Conservation (phyloP, 2,329 filamentous ascomycete species). For the Colletotrichum australisinense region DNA sequence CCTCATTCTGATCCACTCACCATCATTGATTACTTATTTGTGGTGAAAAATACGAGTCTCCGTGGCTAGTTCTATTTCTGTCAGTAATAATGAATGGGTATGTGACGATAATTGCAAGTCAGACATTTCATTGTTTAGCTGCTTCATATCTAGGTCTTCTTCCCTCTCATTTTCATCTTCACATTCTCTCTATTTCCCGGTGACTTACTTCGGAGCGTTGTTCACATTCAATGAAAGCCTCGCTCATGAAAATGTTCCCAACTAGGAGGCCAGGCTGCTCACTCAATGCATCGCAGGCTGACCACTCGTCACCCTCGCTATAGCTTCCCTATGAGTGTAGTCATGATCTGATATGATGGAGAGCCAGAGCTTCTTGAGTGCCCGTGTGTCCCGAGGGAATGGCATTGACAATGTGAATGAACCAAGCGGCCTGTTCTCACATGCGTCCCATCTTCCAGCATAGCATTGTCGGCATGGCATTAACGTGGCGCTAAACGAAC, state of each 20-base stretch:
- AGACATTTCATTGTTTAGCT: too few relatives aligned
- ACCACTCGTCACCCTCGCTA: neutral
- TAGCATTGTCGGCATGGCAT: neutral
- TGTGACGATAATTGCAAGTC: too few relatives aligned
- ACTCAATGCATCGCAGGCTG: neutral
- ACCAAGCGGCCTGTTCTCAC: neutral
- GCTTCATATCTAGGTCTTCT: too few relatives aligned
- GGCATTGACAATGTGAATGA: neutral
- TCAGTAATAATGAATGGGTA: too few relatives aligned
- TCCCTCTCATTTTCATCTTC: too few relatives aligned
- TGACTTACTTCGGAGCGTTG: too few relatives aligned
- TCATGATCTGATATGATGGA: neutral
- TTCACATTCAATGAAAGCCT: too few relatives aligned
- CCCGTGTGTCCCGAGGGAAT: neutral
- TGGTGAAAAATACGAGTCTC: neutral
- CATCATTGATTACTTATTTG: neutral
- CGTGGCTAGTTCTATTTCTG: too few relatives aligned
- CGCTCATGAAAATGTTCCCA: too few relatives aligned
- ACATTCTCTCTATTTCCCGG: too few relatives aligned
- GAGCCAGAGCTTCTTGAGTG: neutral
- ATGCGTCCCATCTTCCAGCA: neutral
- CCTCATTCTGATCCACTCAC: neutral
- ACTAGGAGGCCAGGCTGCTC: too few relatives aligned
- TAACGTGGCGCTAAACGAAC: neutral
- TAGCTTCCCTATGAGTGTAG: neutral